Evolutionary conservation across 192 early-diverging fungal species (phyloP).

Genomic region (Linnemannia exigua): DNA sequence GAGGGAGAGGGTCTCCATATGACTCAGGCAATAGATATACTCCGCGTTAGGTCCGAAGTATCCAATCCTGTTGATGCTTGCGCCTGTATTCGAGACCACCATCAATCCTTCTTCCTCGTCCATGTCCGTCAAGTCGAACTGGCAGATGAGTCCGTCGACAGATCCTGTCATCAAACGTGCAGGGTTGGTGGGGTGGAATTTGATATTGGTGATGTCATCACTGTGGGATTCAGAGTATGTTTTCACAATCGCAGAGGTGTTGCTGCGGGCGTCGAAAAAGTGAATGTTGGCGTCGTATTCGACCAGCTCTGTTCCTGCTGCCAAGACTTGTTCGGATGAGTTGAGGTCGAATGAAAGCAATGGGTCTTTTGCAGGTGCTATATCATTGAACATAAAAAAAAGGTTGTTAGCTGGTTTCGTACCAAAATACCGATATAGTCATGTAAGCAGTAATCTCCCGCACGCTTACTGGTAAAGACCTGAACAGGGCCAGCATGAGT

Average conservation of each 20-base stretch:
- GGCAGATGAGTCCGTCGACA: slow-evolving; percentile 83
- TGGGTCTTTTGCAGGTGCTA: slow-evolving; percentile 38
- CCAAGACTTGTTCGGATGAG: slow-evolving; percentile 61
- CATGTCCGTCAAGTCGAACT: slow-evolving; percentile 76
- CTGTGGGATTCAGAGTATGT: slow-evolving; percentile 77
- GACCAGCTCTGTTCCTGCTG: slow-evolving; percentile 67
- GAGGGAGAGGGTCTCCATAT: slow-evolving; percentile 92
- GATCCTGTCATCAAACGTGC: slow-evolving; percentile 77
- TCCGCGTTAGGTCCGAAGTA: slow-evolving; percentile 94
- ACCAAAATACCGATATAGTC: background rate
- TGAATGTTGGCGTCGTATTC: slow-evolving; percentile 61
- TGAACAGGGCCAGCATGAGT: slow-evolving; percentile 63
- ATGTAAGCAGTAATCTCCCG: background rate
- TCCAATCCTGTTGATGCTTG: slow-evolving; percentile 87
- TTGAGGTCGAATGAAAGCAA: slow-evolving; percentile 70
- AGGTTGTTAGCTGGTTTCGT: background rate
- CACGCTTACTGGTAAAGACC: slow-evolving; percentile 66
- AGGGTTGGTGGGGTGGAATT: slow-evolving; percentile 71
- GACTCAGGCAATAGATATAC: slow-evolving; percentile 89
- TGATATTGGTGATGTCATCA: slow-evolving; percentile 84
- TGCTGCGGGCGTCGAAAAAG: slow-evolving; percentile 64
- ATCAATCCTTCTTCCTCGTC: slow-evolving; percentile 93
- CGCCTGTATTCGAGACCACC: slow-evolving; percentile 84
- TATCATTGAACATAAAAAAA: background rate
- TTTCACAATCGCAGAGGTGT: slow-evolving; percentile 35